Percentiles rank a stretch among this genome's conserved stretches.
These are phyloP conservation scores for Oryza longistaminata DNA, from an alignment of 176 grass and related monocot species.

Conservation along the genomic window DNA sequence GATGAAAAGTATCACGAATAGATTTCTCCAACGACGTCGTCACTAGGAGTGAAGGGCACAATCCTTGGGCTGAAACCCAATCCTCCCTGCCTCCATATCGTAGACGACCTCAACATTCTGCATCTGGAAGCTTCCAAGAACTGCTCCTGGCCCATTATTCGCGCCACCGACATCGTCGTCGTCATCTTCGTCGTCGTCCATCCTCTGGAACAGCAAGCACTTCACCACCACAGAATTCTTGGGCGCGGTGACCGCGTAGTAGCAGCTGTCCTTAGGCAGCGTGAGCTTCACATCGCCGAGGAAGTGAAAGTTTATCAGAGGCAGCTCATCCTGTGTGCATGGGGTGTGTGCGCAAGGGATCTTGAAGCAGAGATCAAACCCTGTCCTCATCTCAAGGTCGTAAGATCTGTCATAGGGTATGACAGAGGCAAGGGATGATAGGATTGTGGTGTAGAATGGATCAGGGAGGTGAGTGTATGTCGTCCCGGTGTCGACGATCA, in stretches of 20 bases:
- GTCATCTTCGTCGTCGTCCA: constrained; percentile 11
- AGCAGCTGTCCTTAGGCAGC: constrained; percentile 51
- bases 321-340: constrained; percentile 28
- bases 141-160: constrained; percentile 23
- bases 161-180: not conserved
- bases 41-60: constrained; percentile 22
- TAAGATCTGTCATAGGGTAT: not conserved
- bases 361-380: constrained; percentile 35
- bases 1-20: not conserved
- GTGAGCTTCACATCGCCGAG: constrained; percentile 17
- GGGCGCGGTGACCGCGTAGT: constrained; percentile 44
- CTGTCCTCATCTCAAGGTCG: constrained; percentile 8
- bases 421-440: not conserved
- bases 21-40: not conserved
- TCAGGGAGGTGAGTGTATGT: constrained; percentile 53
- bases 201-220: constrained; percentile 48
- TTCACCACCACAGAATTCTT: constrained; percentile 41
- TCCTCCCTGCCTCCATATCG: constrained; percentile 37
- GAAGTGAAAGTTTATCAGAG: constrained; percentile 22
- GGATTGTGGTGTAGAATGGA: constrained; percentile 36
- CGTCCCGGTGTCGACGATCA: constrained; percentile 50
- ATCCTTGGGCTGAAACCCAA: constrained; percentile 48
- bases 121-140: constrained; percentile 58
- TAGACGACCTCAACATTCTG: constrained; percentile 59
- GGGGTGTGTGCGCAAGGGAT: constrained; percentile 6